Evolutionary conservation across 495 filamentous ascomycete genomes (phyloP).

Genomic region (Trichoderma reesei): DNA sequence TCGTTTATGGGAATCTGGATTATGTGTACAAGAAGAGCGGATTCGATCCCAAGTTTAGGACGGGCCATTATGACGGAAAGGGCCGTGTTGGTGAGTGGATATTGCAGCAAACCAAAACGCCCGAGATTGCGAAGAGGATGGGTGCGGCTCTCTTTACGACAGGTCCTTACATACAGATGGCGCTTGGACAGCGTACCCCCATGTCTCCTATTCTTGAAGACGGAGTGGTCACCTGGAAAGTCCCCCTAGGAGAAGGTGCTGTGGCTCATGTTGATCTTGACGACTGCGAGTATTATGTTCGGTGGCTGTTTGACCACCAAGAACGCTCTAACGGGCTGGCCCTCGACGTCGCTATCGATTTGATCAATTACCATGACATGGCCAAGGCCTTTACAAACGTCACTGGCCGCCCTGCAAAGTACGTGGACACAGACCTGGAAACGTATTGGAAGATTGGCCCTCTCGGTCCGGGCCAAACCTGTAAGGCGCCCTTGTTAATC

Average conservation of each 20-base stretch:
- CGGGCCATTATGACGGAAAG: conserved; percentile 47
- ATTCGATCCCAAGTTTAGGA: conserved; percentile 34
- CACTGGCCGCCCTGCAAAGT: conserved; percentile 41
- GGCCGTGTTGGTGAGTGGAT: conserved; percentile 45
- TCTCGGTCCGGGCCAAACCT: conserved; percentile 25
- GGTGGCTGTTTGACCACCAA: conserved; percentile 48
- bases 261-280: conserved; percentile 40
- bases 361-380: conserved; percentile 37
- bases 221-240: conserved; percentile 33
- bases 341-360: conserved; percentile 40
- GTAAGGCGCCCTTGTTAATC: no score
- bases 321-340: conserved; percentile 39
- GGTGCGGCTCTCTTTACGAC: conserved; percentile 41
- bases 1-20: conserved; percentile 42
- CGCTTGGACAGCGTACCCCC: conserved; percentile 25
- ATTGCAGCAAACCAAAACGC: conserved; percentile 25
- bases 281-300: conserved; percentile 43
- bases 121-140: conserved; percentile 25
- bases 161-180: conserved; percentile 46
- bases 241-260: conserved; percentile 31
- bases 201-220: conserved; percentile 30
- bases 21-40: conserved; percentile 36
- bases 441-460: conserved; percentile 23
- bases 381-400: conserved; percentile 41
- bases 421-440: conserved; percentile 31